Base-by-base conservation (phyloP, 768 basidiomycete genomes). In the Rhodocollybia butyracea region DNA sequence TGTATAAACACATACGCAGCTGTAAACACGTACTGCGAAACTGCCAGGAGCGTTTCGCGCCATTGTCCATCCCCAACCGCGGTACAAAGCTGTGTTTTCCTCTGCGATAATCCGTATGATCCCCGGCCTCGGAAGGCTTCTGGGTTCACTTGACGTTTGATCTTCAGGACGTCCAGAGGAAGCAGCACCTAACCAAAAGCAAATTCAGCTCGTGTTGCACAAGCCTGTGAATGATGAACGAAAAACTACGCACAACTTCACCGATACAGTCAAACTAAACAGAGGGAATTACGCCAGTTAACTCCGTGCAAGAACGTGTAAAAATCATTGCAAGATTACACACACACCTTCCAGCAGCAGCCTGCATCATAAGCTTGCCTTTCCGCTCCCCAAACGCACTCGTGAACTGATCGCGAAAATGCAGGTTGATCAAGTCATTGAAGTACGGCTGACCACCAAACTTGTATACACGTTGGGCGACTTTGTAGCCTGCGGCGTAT, bases 11-110 rank as follows among this genome's bases (percentile, higher is more conserved):
- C 26, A 19, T 38, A 47, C 42, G 22, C 3, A 30, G 24, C 24
- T 29, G 42, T 39, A 30, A 22, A 50, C 46, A 76, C 90, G 59
- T 65, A 96, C 94, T 53, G 96, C 92, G 64, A 99, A 99, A 51
- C 82, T 85, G 11, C 96, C 96, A 0, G 96, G 96, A 1, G 96
- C 96, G 63, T 99, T 99, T 51, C 96, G 84, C 2, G 94, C 96
- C 82, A 97, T 88, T 22, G 96, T 98, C 96, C 96, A 98, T 42
- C 95, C 95, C 93, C 95, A 97, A 27, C 96, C 96, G 59, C 94
- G 87, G 73, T 99, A 99, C 32, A 99, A 81, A 1, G 89, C 82
- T 8, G 89, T 83, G 55, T 94, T 93, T 68, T 98, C 96, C 62
- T 99, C 95, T 67, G 84, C 70, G 70, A 99, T 83, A 63, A 99